These are phyloP conservation scores for Salvia sclarea DNA, from an alignment of 305 asterid genomes.

Conservation along the genomic window DNA sequence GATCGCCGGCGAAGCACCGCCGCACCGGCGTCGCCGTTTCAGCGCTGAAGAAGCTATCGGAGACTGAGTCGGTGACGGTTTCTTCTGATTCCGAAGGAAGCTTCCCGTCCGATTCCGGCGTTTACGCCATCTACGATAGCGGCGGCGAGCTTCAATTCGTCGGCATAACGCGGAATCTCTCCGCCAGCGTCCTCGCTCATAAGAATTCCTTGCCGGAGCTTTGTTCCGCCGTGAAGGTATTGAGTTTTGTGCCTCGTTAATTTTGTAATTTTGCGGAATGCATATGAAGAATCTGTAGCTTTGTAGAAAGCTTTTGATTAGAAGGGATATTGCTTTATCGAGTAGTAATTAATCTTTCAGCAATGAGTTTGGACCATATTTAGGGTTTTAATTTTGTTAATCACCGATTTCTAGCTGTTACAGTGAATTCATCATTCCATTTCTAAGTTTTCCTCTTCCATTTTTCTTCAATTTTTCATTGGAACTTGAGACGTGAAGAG, in stretches of 20 bases:
- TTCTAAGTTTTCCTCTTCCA: background rate
- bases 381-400: background rate
- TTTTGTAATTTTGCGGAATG: background rate
- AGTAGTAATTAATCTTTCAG: background rate
- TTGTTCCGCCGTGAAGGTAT: conserved; percentile 79
- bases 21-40: conserved; percentile 46
- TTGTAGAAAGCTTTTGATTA: background rate
- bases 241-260: background rate
- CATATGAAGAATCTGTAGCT: background rate
- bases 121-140: conserved; percentile 70
- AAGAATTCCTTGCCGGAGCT: conserved; percentile 75
- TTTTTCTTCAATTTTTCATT: background rate
- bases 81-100: conserved; percentile 51
- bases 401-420: background rate
- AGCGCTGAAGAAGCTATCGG: conserved; percentile 67
- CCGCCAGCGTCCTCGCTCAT: conserved; percentile 69
- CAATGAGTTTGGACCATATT: background rate
- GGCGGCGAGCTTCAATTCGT: conserved; percentile 73
- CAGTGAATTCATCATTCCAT: background rate
- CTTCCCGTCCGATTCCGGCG: conserved; percentile 73
- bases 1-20: conserved; percentile 33
- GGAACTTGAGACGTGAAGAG: background rate
- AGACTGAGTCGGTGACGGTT: conserved; percentile 50
- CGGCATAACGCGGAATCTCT: conserved; percentile 83
- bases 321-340: conserved; percentile 5